phyloP scores from a whole-genome alignment of 2,329 filamentous ascomycete genomes.

The Lojkania enalia region DNA sequence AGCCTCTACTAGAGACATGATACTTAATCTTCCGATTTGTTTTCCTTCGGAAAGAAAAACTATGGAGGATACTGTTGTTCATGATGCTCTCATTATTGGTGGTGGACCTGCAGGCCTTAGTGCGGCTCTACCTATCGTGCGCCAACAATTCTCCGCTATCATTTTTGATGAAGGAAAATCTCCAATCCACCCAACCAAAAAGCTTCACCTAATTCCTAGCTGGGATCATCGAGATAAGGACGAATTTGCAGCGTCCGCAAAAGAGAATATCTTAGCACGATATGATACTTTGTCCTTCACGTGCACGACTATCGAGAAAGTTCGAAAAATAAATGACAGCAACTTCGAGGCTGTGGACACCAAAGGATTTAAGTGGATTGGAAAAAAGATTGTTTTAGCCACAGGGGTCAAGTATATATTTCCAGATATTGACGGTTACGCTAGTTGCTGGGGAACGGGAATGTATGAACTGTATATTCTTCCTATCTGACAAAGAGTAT shows the following conservation, averaged over 20 bases:
- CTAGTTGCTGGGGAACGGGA: constrained; percentile 7
- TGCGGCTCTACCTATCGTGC: constrained; percentile 39
- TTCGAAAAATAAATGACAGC: constrained; percentile 23
- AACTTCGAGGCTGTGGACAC: constrained; percentile 44
- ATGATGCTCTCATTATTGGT: constrained; percentile 31
- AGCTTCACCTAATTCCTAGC: constrained; percentile 49
- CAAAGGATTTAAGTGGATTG: constrained; percentile 47
- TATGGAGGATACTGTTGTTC: no score
- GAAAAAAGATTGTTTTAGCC: constrained; percentile 58
- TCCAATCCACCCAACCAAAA: constrained; percentile 40
- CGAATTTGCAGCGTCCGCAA: constrained; percentile 32
- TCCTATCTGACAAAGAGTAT: neutral
- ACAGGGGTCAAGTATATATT: constrained; percentile 56
- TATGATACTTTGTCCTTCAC: constrained; percentile 33
- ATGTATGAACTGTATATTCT: neutral
- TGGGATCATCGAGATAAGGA: constrained; percentile 42
- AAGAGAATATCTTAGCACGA: constrained; percentile 25
- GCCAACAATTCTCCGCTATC: constrained; percentile 41
- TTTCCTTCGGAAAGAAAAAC: no score
- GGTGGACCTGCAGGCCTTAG: constrained; percentile 49
- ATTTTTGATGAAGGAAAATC: constrained; percentile 46
- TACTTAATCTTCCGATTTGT: no score
- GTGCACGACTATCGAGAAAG: constrained; percentile 13
- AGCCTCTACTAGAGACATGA: no score
- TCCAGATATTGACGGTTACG: constrained; percentile 53